These are phyloP conservation scores for Taphrina betulina DNA, from an alignment of 1,139 yeast genomes.

Conservation along the genomic window DNA sequence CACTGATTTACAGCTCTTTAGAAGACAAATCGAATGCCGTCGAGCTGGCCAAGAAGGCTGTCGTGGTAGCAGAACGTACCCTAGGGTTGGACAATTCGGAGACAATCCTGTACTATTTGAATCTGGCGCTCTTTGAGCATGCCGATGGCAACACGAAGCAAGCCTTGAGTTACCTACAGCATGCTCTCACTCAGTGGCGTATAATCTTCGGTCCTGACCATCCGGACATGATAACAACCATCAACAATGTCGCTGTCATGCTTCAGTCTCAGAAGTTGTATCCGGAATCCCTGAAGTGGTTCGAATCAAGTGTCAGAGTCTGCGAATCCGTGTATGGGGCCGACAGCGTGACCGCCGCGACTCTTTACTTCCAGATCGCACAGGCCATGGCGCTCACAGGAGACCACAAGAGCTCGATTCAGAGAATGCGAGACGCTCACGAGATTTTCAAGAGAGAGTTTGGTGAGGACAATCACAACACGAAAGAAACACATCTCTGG, in stretches of 20 bases:
- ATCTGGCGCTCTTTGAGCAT: constrained; percentile 71
- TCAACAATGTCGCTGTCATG: constrained; percentile 62
- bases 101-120: constrained; percentile 67
- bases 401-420: constrained; percentile 57
- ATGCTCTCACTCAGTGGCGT: constrained; percentile 61
- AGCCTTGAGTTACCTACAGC: constrained; percentile 61
- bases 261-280: constrained; percentile 56
- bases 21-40: constrained; percentile 62
- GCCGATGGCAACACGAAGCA: constrained; percentile 59
- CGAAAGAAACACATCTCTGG: constrained; percentile 66
- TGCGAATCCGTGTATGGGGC: constrained; percentile 56
- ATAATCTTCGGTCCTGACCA: constrained; percentile 58
- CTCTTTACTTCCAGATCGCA: constrained; percentile 64
- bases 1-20: constrained; percentile 66
- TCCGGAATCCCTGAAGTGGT: constrained; percentile 53
- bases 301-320: constrained; percentile 52
- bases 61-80: constrained; percentile 72
- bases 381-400: constrained; percentile 58
- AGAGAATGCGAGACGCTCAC: constrained; percentile 55
- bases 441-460: constrained; percentile 56
- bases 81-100: constrained; percentile 79
- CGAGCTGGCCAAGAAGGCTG: constrained; percentile 68
- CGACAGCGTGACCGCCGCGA: constrained; percentile 58
- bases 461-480: constrained; percentile 63
- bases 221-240: constrained; percentile 67